Evolutionary conservation across 768 basidiomycete species (phyloP), one percentile per base, ranked within the genome.

Genomic region (Tulasnella sp.): DNA sequence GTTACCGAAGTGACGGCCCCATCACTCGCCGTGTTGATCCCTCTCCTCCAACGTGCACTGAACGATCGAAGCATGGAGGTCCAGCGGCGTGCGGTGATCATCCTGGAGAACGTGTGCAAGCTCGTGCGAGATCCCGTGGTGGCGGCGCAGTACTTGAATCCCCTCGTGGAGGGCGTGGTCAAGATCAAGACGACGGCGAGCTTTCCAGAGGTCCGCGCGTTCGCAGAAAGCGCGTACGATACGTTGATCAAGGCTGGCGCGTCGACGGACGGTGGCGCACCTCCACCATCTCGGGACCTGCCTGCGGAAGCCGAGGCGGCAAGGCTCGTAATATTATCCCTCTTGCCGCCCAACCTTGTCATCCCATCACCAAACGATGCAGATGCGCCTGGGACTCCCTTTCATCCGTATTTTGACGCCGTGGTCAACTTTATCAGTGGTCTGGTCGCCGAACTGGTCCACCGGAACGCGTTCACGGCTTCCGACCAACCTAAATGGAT

Each of bases 171-270:
- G 32, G 91, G 93, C 58, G 90, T 94, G 15, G 80, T 87, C 66
- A 87, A 85, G 69, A 90, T 97, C 62, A 86, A 86, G 11, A 81
- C 81, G 55, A 79, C 84, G 15, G 93, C 93, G 53, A 90, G 93
- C 25, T 98, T 98, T 76, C 94, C 94, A 52, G 94, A 98, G 73
- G 89, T 96, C 64, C 86, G 92, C 58, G 89, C 87, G n/a, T 97
- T 96, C 68, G 92, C 80, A 54, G 81, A 85, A 64, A 74, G 84
- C 4, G 88, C 94, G 6, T 74, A 90, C 31, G 74, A 81, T 53
- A 90, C 90, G 21, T 75, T 97, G 53, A 69, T 80, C 59, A 85
- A 84, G 63, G 80, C 92, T 43, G 91, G 91, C 49, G 91, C 91
- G 35, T 88, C 88, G 29, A 77, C 81, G 12, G 72, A 74, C 51